These are phyloP conservation scores for Vitis rotundifolia DNA, from an alignment of 164 flowering plant species.

Conservation along the genomic window DNA sequence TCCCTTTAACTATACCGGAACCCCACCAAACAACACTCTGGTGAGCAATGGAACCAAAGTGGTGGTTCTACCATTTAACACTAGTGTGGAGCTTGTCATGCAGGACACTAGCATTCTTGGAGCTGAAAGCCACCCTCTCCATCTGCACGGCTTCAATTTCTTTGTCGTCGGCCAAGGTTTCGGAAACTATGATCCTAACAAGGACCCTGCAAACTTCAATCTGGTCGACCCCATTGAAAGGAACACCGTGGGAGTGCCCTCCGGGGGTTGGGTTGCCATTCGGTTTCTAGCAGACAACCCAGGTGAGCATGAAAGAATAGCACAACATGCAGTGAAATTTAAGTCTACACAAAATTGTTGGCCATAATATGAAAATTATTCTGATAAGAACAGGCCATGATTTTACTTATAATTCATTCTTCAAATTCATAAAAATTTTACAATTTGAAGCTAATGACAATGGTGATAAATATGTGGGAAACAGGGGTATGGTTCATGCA, in stretches of 20 bases:
- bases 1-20: slow-evolving; percentile 27
- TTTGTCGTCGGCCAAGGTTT: slow-evolving; percentile 39
- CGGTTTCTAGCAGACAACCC: slow-evolving; percentile 49
- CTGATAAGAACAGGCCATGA: too few relatives aligned
- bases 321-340: neutral
- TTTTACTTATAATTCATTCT: too few relatives aligned
- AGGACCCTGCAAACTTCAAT: slow-evolving; percentile 36
- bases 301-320: slow-evolving; percentile 20
- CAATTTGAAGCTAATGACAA: too few relatives aligned
- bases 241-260: slow-evolving; percentile 41
- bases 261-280: slow-evolving; percentile 47
- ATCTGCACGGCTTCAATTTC: slow-evolving; percentile 43
- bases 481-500: slow-evolving; percentile 58
- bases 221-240: slow-evolving; percentile 33
- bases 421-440: too few relatives aligned
- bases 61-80: slow-evolving; percentile 24
- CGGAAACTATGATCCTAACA: slow-evolving; percentile 38
- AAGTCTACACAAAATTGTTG: too few relatives aligned
- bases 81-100: slow-evolving; percentile 28
- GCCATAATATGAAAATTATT: too few relatives aligned
- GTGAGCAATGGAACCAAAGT: slow-evolving; percentile 28
- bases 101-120: slow-evolving; percentile 36
- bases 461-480: neutral
- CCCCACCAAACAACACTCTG: slow-evolving; percentile 25
- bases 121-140: slow-evolving; percentile 42